Percentiles rank a stretch among this genome's conserved stretches.
These are phyloP conservation scores for Pulveroboletus sp. DNA, from an alignment of 768 basidiomycete species.

Conservation along the genomic window DNA sequence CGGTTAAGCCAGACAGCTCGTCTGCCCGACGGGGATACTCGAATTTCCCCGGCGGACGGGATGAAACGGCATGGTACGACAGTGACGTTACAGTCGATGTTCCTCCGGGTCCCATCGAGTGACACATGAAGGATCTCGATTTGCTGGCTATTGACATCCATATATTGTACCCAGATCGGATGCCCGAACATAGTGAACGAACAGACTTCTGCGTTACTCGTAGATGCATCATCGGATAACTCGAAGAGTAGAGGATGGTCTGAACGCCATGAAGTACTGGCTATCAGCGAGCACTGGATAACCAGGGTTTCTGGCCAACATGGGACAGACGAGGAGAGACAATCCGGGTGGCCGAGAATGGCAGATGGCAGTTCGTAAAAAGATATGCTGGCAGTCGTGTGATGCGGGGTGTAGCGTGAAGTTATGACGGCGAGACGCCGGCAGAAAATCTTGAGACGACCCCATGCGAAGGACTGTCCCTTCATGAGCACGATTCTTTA, in stretches of 20 bases:
- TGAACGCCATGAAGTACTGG: slow-evolving; percentile 14
- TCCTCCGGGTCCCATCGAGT: slow-evolving; percentile 10
- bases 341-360: slow-evolving; percentile 5
- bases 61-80: slow-evolving; percentile 9
- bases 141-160: not conserved
- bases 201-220: not conserved
- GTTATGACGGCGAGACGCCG: slow-evolving; percentile 7
- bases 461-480: slow-evolving; percentile 8
- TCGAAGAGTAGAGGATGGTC: slow-evolving; percentile 3
- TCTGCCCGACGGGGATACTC: slow-evolving; percentile 16
- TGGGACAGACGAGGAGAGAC: not conserved
- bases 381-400: slow-evolving; percentile 4
- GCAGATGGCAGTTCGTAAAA: slow-evolving; percentile 16
- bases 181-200: slow-evolving; percentile 17
- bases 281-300: slow-evolving; percentile 6
- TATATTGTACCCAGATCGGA: not conserved
- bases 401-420: not conserved
- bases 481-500: slow-evolving; percentile 1
- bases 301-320: slow-evolving; percentile 15
- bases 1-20: slow-evolving; percentile 19
- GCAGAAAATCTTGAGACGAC: slow-evolving; percentile 15
- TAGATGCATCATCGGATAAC: slow-evolving; percentile 14
- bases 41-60: slow-evolving; percentile 13
- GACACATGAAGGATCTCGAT: slow-evolving; percentile 14
- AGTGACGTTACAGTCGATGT: not conserved